phyloP scores from a whole-genome alignment of 352 stramenopile species.

The Elongisporangium prolatum region DNA sequence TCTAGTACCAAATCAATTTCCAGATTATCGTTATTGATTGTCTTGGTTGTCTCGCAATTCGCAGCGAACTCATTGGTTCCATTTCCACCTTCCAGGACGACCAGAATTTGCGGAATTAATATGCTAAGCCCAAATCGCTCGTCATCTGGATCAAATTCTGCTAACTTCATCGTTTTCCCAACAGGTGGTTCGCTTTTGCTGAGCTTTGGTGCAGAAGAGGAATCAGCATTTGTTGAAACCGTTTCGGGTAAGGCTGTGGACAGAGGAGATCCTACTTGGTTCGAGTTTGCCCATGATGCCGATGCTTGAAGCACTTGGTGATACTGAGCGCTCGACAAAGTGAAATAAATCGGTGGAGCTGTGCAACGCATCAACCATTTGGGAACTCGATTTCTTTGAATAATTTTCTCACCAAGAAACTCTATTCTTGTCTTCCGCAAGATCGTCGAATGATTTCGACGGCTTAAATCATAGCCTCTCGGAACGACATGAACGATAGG shows the following conservation, averaged over 20 bases:
- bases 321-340: constrained; percentile 60
- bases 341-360: constrained; percentile 69
- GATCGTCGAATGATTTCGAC: constrained; percentile 53
- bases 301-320: constrained; percentile 61
- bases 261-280: neutral
- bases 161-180: neutral
- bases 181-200: neutral
- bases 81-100: constrained; percentile 55
- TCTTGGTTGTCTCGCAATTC: neutral
- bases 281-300: constrained; percentile 42
- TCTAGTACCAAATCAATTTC: constrained; percentile 65
- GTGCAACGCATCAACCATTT: constrained; percentile 65
- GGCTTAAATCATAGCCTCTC: constrained; percentile 28
- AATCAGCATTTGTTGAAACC: neutral
- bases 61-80: constrained; percentile 5
- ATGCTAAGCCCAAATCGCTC: constrained; percentile 55
- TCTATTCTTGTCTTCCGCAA: constrained; percentile 54
- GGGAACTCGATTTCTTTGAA: constrained; percentile 25
- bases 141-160: constrained; percentile 55
- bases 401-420: constrained; percentile 55
- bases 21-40: constrained; percentile 2
- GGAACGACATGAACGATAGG: constrained; percentile 6
- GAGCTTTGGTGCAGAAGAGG: neutral
- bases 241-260: neutral
- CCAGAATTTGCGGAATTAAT: constrained; percentile 58